Evolutionary conservation across 225 moss, liverwort and hornwort species (phyloP).

Genomic region (Thuidium tamariscinum): DNA sequence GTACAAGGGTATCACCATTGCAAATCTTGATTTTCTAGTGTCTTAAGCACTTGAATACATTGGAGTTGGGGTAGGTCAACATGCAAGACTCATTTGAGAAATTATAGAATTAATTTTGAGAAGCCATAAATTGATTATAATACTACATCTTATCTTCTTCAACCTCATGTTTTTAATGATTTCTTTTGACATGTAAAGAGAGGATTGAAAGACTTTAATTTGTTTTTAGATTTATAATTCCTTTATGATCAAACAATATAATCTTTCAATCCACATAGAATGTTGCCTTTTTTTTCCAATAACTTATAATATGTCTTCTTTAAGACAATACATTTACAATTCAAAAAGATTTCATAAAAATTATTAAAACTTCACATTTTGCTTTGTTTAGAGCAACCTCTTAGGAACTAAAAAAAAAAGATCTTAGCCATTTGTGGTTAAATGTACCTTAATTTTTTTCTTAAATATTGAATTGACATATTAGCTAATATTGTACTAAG

Average conservation of each 20-base stretch:
- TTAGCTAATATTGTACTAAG: neutral
- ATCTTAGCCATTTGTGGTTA: neutral
- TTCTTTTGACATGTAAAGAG: neutral
- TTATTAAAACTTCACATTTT: neutral
- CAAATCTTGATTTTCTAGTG: neutral
- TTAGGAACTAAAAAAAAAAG: neutral
- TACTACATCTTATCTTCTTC: neutral
- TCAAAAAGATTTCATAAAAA: neutral
- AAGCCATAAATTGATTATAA: neutral
- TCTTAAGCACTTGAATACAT: neutral
- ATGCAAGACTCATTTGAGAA: neutral
- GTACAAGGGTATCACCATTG: fast-evolving
- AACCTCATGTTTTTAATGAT: neutral
- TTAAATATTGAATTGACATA: neutral
- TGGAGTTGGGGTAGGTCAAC: fast-evolving
- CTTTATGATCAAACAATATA: neutral
- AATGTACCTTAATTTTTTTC: neutral
- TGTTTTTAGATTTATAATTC: neutral
- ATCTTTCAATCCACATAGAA: neutral
- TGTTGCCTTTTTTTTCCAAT: neutral
- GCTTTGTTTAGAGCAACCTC: fast-evolving
- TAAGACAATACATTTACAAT: neutral
- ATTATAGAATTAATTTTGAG: neutral
- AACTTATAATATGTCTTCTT: fast-evolving
- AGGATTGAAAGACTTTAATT: neutral